A percentile compares a stretch with the other conserved stretches of the same genome.
These are phyloP conservation scores for Selaginella tamariscina DNA, from an alignment of 75 land plant genomes.

Conservation along the genomic window DNA sequence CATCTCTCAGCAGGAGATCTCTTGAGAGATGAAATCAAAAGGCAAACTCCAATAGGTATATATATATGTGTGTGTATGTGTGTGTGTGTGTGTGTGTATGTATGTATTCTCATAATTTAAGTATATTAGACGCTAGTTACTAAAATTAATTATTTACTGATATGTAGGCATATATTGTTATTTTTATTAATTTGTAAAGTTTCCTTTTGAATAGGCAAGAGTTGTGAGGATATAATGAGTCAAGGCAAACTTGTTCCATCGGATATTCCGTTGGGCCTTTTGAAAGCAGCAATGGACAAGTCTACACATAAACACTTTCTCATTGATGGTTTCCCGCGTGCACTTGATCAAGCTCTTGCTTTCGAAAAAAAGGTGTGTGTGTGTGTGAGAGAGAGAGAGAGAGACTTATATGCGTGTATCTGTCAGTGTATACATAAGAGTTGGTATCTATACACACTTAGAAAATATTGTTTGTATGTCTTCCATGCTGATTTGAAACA, in stretches of 20 bases:
- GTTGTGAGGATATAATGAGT: conserved; percentile 20
- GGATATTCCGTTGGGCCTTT: conserved; percentile 17
- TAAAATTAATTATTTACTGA: no score
- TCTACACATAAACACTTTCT: conserved; percentile 13
- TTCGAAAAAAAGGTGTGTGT: conserved; percentile 26
- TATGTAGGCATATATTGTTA: no score
- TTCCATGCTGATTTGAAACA: background rate
- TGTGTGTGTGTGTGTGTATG: no score
- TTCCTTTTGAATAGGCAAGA: conserved; percentile 17
- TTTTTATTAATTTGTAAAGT: no score
- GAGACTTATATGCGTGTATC: no score
- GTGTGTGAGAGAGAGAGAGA: background rate
- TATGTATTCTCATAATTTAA: no score
- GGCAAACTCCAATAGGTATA: background rate
- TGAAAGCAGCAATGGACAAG: conserved; percentile 20
- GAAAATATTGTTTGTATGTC: background rate
- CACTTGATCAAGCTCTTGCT: conserved; percentile 29
- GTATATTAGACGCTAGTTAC: no score
- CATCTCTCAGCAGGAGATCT: background rate
- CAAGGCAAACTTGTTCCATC: conserved; percentile 26
- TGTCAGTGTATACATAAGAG: background rate
- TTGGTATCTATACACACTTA: background rate
- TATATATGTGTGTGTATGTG: no score
- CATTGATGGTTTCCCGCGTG: conserved; percentile 36
- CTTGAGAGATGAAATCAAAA: background rate